Conservation (phyloP, 108 stramenopile genomes). For the Nitzschia putrida region DNA sequence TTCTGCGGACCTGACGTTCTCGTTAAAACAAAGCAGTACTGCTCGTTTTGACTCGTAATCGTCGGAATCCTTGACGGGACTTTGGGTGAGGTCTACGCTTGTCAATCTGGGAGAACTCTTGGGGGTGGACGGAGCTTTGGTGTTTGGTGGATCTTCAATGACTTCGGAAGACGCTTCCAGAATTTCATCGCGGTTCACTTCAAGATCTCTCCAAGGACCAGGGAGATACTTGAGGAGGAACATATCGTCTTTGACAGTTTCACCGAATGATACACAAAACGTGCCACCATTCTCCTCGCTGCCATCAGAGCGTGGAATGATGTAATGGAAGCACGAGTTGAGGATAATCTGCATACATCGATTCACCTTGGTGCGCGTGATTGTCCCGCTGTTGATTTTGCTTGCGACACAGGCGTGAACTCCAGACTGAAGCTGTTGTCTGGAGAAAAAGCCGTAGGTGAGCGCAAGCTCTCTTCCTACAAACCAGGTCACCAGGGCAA, state of each 20-base stretch:
- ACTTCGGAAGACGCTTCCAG: conserved; percentile 35
- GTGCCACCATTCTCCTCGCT: conserved; percentile 77
- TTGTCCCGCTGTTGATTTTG: conserved; percentile 74
- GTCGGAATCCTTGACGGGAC: conserved; percentile 43
- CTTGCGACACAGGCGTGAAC: conserved; percentile 78
- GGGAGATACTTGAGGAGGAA: conserved; percentile 55
- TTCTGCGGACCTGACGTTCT: conserved; percentile 81
- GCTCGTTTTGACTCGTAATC: conserved; percentile 65
- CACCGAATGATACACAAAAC: conserved; percentile 55
- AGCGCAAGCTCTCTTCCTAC: conserved; percentile 78
- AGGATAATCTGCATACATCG: conserved; percentile 92
- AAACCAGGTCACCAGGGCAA: conserved; percentile 85
- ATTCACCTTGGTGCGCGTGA: conserved; percentile 88
- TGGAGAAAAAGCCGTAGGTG: conserved; percentile 75
- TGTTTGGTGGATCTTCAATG: conserved; percentile 10
- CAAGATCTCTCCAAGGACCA: conserved; percentile 73
- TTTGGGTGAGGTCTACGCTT: conserved; percentile 17
- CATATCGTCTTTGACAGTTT: conserved; percentile 60
- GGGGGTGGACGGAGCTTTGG: conserved; percentile 5
- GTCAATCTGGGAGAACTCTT: conserved; percentile 31
- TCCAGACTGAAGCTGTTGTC: conserved; percentile 84
- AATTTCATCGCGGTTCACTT: conserved; percentile 35
- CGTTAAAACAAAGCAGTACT: conserved; percentile 88
- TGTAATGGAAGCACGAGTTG: conserved; percentile 91
- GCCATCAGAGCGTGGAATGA: conserved; percentile 83